A percentile compares a stretch with the other conserved stretches of the same genome.
phyloP scores from a whole-genome alignment of 1,284 basidiomycete species.

The Pseudozyma tsukubaensis region DNA sequence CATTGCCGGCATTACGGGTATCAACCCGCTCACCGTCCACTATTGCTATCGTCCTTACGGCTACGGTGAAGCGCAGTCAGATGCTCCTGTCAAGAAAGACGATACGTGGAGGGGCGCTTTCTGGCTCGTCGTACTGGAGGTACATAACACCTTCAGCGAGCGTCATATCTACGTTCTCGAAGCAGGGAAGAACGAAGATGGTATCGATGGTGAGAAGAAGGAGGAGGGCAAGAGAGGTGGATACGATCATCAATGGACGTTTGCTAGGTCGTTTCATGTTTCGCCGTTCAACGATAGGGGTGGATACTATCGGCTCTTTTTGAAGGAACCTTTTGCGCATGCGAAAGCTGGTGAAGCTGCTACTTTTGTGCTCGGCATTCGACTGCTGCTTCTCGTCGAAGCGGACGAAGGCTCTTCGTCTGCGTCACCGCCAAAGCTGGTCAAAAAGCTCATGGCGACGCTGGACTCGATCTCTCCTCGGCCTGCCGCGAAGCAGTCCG shows the following conservation, averaged over 20 bases:
- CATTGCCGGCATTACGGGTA: slow-evolving; percentile 77
- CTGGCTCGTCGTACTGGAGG: slow-evolving; percentile 76
- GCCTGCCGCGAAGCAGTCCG: background rate
- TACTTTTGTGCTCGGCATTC: slow-evolving; percentile 34
- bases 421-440: slow-evolving; percentile 13
- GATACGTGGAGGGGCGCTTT: slow-evolving; percentile 32
- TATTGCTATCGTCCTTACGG: slow-evolving; percentile 73
- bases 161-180: slow-evolving; percentile 74
- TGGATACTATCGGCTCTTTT: slow-evolving; percentile 75
- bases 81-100: background rate
- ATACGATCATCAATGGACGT: slow-evolving; percentile 79
- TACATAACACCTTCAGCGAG: slow-evolving; percentile 83
- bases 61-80: background rate
- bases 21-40: slow-evolving; percentile 81
- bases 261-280: slow-evolving; percentile 80
- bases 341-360: background rate
- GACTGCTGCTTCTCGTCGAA: slow-evolving; percentile 52
- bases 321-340: slow-evolving; percentile 41
- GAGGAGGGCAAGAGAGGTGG: slow-evolving; percentile 6
- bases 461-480: slow-evolving; percentile 70
- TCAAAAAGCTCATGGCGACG: slow-evolving; percentile 73
- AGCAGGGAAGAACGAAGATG: slow-evolving; percentile 71
- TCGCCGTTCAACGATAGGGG: slow-evolving; percentile 82
- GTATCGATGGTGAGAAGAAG: background rate
- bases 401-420: background rate